phyloP scores from a whole-genome alignment of 192 early-diverging fungal genomes.

The Rhizophagus clarus region DNA sequence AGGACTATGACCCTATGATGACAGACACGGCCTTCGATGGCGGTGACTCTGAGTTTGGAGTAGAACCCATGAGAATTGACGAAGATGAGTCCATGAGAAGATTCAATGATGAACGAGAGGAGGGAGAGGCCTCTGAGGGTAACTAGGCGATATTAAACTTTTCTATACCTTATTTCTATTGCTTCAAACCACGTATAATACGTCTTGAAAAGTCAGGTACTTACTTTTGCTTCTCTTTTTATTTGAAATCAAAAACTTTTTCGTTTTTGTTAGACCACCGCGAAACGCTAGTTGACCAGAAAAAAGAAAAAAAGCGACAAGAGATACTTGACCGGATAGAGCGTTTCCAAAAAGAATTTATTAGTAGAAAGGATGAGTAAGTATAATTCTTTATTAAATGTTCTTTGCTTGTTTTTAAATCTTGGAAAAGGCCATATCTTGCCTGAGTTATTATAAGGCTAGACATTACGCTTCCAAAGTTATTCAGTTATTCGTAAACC shows the following conservation, averaged over 20 bases:
- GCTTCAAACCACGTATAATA: background rate
- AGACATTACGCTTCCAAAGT: background rate
- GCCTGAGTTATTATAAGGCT: background rate
- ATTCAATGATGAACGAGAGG: slow-evolving; percentile 25
- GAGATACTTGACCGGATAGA: slow-evolving; percentile 52
- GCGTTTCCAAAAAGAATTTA: slow-evolving; percentile 53
- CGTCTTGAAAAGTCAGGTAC: too few species aligned
- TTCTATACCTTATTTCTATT: background rate
- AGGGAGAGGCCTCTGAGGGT: slow-evolving; percentile 31
- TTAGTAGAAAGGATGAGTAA: slow-evolving; percentile 54
- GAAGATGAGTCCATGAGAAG: slow-evolving; percentile 2
- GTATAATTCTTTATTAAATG: background rate
- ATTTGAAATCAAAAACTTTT: background rate
- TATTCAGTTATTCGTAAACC: too few species aligned
- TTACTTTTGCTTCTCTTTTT: background rate
- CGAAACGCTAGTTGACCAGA: background rate
- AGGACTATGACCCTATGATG: slow-evolving; percentile 19
- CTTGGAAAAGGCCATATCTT: background rate
- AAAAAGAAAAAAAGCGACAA: slow-evolving; percentile 50
- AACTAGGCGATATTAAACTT: background rate
- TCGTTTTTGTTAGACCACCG: background rate
- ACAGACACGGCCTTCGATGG: background rate
- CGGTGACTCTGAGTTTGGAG: background rate
- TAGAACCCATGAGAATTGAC: slow-evolving; percentile 8
- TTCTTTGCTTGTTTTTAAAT: too few species aligned